phyloP scores from a whole-genome alignment of 306 rosid species.

The Oxytropis ochrocephala region DNA sequence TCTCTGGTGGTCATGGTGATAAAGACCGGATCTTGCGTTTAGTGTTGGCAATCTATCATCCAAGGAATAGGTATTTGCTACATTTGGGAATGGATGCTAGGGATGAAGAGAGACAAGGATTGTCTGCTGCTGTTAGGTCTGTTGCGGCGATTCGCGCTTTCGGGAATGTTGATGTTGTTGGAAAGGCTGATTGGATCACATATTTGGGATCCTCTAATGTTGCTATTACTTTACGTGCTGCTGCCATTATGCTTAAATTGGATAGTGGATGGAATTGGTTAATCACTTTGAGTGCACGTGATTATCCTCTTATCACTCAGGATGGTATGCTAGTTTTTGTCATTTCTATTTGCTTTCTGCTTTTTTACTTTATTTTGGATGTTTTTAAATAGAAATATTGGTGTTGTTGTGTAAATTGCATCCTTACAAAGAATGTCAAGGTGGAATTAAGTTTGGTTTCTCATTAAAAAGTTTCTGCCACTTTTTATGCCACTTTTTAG shows the following conservation, averaged over 20 bases:
- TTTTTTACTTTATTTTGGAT: background rate
- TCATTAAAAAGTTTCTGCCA: background rate
- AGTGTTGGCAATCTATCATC: conserved; percentile 82
- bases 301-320: conserved; percentile 88
- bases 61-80: conserved; percentile 72
- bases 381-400: background rate
- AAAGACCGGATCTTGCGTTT: conserved; percentile 77
- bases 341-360: conserved; percentile 5
- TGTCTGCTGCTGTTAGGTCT: conserved; percentile 34
- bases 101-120: conserved; percentile 52
- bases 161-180: conserved; percentile 81
- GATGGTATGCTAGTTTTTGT: conserved; percentile 67
- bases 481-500: background rate
- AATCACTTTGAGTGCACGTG: conserved; percentile 70
- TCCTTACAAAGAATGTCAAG: background rate
- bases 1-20: conserved; percentile 64
- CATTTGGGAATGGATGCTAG: conserved; percentile 68
- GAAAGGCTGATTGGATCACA: conserved; percentile 73
- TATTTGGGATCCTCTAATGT: conserved; percentile 73
- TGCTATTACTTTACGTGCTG: conserved; percentile 71
- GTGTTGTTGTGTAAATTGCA: background rate
- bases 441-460: background rate
- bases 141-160: conserved; percentile 77
- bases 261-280: conserved; percentile 93
- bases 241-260: conserved; percentile 69